phyloP scores from a whole-genome alignment of 768 basidiomycete genomes.

The Hygrophorus pudorinus region DNA sequence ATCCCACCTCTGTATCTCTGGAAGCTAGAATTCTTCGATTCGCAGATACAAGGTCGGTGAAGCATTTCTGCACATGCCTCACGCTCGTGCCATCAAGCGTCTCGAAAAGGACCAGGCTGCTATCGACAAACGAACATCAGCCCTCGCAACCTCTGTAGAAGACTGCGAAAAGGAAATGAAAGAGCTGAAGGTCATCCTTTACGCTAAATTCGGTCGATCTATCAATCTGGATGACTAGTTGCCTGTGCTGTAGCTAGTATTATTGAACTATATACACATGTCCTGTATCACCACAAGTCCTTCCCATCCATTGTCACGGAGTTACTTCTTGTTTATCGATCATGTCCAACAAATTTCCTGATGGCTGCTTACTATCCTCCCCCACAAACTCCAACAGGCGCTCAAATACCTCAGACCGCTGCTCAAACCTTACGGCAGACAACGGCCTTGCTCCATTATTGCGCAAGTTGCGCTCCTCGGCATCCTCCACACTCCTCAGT shows the following conservation, averaged over 20 bases:
- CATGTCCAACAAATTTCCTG: conserved; percentile 51
- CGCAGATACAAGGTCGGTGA: conserved; percentile 87
- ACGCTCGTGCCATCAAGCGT: conserved; percentile 55
- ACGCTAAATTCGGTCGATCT: conserved; percentile 87
- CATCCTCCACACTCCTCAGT: conserved; percentile 17
- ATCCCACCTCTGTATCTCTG: background rate
- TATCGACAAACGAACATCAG: conserved; percentile 45
- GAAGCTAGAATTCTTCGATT: background rate
- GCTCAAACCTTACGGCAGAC: conserved; percentile 42
- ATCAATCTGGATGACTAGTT: conserved; percentile 82
- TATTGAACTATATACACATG: background rate
- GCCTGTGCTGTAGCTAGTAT: background rate
- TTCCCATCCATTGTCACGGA: background rate
- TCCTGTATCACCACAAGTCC: too few species aligned
- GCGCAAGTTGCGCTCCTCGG: conserved; percentile 13
- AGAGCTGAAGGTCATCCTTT: conserved; percentile 65
- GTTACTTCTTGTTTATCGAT: conserved; percentile 30
- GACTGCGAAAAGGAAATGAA: conserved; percentile 72
- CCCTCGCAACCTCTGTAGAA: conserved; percentile 40
- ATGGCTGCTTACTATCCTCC: conserved; percentile 57
- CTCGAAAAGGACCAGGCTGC: conserved; percentile 60
- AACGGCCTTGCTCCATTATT: conserved; percentile 17
- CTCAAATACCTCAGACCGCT: conserved; percentile 67
- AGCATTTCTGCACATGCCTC: conserved; percentile 73
- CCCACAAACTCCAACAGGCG: conserved; percentile 52